Conservation (phyloP, 306 rosid genomes). For the Prunus dulcis region DNA sequence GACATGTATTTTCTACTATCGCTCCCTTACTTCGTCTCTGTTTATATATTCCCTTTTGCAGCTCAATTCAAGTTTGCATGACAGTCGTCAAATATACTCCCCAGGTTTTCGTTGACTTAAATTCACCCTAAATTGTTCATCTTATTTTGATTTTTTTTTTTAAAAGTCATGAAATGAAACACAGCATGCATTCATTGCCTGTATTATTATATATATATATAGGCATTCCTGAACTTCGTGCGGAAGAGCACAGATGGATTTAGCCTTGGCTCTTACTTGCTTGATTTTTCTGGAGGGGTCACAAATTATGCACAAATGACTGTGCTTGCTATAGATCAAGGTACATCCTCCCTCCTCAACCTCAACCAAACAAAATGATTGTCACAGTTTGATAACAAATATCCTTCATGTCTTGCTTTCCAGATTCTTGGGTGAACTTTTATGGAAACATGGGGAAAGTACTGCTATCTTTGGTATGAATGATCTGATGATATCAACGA, state of each 20-base stretch:
- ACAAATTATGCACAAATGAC: slow-evolving; percentile 69
- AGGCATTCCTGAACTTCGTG: slow-evolving; percentile 76
- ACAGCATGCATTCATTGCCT: neutral
- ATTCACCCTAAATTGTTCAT: neutral
- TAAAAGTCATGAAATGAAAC: neutral
- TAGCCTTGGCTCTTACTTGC: slow-evolving; percentile 63
- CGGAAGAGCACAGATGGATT: slow-evolving; percentile 85
- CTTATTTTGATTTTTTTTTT: neutral
- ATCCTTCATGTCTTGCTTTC: neutral
- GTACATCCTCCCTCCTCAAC: slow-evolving; percentile 25
- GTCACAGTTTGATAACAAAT: neutral
- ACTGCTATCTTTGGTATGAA: slow-evolving; percentile 65
- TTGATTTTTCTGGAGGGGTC: slow-evolving; percentile 71
- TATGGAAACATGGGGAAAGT: slow-evolving; percentile 78
- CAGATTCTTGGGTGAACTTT: slow-evolving; percentile 87
- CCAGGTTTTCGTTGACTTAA: slow-evolving; percentile 44
- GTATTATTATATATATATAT: neutral
- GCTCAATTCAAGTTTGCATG: slow-evolving; percentile 80
- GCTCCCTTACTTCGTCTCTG: no score
- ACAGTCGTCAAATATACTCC: slow-evolving; percentile 80
- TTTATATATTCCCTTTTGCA: slow-evolving; percentile 28
- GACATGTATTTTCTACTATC: no score
- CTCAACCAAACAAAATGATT: neutral
- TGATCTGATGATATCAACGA: slow-evolving; percentile 1
- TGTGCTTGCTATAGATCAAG: slow-evolving; percentile 82